Percentiles rank a stretch among this genome's conserved stretches.
These are phyloP conservation scores for Acer campestre DNA, from an alignment of 345 rosid species.

Conservation along the genomic window DNA sequence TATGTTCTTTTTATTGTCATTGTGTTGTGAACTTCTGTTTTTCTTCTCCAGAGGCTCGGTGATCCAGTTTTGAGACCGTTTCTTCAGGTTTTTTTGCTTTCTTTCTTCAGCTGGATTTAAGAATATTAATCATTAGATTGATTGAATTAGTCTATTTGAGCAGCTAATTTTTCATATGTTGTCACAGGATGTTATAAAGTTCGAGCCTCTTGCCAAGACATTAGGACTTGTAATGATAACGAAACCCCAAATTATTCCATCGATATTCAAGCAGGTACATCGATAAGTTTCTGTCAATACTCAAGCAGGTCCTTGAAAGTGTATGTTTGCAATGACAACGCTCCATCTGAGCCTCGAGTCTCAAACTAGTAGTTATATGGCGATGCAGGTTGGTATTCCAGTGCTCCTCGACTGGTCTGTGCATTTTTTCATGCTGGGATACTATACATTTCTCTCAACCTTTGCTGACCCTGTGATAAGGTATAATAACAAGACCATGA, in stretches of 20 bases:
- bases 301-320: too few species aligned
- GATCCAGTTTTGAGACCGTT: constrained; percentile 88
- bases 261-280: constrained; percentile 81
- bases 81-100: constrained; percentile 61
- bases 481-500: constrained; percentile 40
- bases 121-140: neutral
- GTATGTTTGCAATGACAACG: too few species aligned
- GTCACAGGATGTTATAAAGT: constrained; percentile 78
- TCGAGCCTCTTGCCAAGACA: constrained; percentile 85
- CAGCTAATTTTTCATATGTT: neutral
- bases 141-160: neutral
- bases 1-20: constrained; percentile 1
- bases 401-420: constrained; percentile 83
- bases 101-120: neutral
- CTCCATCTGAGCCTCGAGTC: neutral
- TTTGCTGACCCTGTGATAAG: constrained; percentile 73
- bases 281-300: neutral
- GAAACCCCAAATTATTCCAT: constrained; percentile 84
- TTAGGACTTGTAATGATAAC: constrained; percentile 88
- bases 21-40: constrained; percentile 20
- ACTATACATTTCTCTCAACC: constrained; percentile 78
- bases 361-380: neutral
- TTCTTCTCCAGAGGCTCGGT: constrained; percentile 63
- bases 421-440: constrained; percentile 84
- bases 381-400: constrained; percentile 67